These are phyloP conservation scores for Boechera stricta DNA, from an alignment of 345 rosid species.

Conservation along the genomic window DNA sequence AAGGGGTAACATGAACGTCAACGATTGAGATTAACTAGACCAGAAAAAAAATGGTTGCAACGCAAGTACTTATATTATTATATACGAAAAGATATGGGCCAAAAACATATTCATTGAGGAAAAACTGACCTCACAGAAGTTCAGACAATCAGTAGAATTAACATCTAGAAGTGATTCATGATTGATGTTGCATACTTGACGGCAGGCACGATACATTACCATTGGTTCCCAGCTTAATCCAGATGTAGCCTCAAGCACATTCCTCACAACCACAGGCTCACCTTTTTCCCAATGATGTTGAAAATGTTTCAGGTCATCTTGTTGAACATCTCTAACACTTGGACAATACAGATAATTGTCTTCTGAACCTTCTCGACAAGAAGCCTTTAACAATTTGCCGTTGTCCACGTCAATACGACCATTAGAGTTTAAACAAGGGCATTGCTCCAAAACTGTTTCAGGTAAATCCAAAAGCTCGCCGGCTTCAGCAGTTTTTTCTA, in stretches of 20 bases:
- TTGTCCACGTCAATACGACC: constrained; percentile 43
- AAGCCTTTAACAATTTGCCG: constrained; percentile 54
- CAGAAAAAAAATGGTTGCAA: neutral
- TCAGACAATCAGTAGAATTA: constrained; percentile 66
- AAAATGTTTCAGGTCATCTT: constrained; percentile 63
- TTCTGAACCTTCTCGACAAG: constrained; percentile 56
- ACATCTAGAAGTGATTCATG: constrained; percentile 52
- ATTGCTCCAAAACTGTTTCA: constrained; percentile 31
- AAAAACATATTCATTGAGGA: neutral
- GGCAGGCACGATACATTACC: constrained; percentile 80
- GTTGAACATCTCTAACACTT: constrained; percentile 46
- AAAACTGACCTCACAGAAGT: constrained; percentile 50
- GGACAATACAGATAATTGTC: constrained; percentile 74
- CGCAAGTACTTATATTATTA: neutral
- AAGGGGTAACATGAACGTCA: neutral
- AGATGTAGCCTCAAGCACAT: constrained; percentile 59
- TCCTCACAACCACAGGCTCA: constrained; percentile 68
- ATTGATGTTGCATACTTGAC: constrained; percentile 50
- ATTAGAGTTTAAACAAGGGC: constrained; percentile 55
- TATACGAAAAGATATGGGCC: neutral
- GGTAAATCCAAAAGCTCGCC: constrained; percentile 12
- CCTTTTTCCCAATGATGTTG: constrained; percentile 77
- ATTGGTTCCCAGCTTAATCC: constrained; percentile 90
- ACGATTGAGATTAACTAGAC: neutral
- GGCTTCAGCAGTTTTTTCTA: constrained; percentile 42